These are phyloP conservation scores for Amoebophrya sp. DNA, from an alignment of 169 alveolate species.

Conservation along the genomic window DNA sequence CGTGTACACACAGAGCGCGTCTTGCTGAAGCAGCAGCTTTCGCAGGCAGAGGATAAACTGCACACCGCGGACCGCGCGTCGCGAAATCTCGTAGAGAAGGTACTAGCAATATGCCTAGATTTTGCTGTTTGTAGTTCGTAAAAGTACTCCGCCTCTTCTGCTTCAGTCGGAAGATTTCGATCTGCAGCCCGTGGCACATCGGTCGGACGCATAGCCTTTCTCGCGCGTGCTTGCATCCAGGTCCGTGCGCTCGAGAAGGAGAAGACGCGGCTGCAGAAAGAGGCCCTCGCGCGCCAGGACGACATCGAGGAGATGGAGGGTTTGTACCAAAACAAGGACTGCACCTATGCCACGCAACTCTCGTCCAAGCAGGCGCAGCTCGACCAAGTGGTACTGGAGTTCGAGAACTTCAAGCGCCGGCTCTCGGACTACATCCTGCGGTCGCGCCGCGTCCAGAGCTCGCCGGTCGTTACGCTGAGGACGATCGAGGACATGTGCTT, in stretches of 20 bases:
- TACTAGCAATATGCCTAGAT: too few relatives aligned
- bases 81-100: not conserved
- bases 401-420: conserved; percentile 1
- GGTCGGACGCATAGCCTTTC: too few relatives aligned
- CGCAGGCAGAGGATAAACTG: not conserved
- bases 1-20: not conserved
- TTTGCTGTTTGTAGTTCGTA: too few relatives aligned
- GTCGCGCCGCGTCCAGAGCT: not conserved
- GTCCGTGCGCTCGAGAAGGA: not conserved
- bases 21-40: not conserved
- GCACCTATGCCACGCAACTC: not conserved
- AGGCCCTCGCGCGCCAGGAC: not conserved
- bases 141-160: too few relatives aligned
- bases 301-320: not conserved
- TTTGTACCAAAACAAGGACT: not conserved
- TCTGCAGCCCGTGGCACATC: too few relatives aligned
- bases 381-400: not conserved
- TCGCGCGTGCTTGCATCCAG: too few relatives aligned
- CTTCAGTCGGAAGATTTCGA: too few relatives aligned
- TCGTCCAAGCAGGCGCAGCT: not conserved
- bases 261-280: not conserved
- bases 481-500: not conserved
- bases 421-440: not conserved
- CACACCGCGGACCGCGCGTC: not conserved
- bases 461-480: not conserved